A percentile compares a stretch with the other conserved stretches of the same genome.
Conservation (phyloP, 805 yeast genomes). For the Debaryomyces maramus region DNA sequence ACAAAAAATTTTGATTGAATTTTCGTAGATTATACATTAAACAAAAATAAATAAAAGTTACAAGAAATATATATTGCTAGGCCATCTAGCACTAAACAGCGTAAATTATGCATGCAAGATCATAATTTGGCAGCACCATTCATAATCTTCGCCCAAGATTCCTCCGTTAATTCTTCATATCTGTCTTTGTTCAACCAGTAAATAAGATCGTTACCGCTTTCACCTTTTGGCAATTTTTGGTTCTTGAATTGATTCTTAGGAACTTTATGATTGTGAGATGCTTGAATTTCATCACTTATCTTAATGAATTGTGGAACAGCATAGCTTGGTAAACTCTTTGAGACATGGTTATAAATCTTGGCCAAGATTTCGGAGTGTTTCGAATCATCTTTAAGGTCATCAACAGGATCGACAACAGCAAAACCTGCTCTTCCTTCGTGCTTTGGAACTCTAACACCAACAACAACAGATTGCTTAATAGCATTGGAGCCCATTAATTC, state of each 20-base stretch:
- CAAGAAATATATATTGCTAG: no score
- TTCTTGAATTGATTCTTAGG: slow-evolving; percentile 67
- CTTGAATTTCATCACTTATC: slow-evolving; percentile 58
- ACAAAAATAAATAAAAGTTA: no score
- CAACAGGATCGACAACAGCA: slow-evolving; percentile 65
- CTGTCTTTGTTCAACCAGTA: slow-evolving; percentile 65
- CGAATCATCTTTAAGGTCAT: slow-evolving; percentile 24
- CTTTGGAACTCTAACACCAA: slow-evolving; percentile 78
- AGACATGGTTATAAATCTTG: slow-evolving; percentile 28
- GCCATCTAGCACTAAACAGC: no score
- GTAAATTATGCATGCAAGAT: background rate
- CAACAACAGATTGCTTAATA: slow-evolving; percentile 74
- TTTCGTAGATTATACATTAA: no score
- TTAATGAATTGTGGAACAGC: slow-evolving; percentile 84
- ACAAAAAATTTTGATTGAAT: no score
- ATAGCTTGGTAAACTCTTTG: slow-evolving; percentile 65
- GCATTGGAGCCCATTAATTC: slow-evolving; percentile 51
- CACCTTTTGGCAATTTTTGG: slow-evolving; percentile 70
- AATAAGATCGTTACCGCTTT: slow-evolving; percentile 54
- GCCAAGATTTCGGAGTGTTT: slow-evolving; percentile 37
- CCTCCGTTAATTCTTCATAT: slow-evolving; percentile 57
- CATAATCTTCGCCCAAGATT: slow-evolving; percentile 51
- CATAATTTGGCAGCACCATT: slow-evolving; percentile 42
- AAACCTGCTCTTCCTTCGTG: slow-evolving; percentile 96
- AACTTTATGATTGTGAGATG: slow-evolving; percentile 81